Conservation (phyloP, 129 eudicot species). For the Scalesia atractyloides region DNA sequence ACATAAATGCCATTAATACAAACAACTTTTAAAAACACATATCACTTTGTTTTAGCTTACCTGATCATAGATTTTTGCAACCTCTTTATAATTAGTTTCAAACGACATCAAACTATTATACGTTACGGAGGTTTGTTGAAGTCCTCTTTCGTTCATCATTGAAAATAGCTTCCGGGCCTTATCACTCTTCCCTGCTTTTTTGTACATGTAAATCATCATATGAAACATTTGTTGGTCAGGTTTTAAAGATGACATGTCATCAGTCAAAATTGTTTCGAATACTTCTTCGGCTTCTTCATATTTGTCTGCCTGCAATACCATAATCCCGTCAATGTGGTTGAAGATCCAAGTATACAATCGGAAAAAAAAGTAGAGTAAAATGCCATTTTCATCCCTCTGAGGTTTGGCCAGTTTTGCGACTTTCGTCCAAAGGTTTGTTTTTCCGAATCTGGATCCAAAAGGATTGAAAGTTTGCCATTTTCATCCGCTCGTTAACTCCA, state of each 20-base stretch:
- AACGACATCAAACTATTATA: slow-evolving; percentile 93
- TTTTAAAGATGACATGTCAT: slow-evolving; percentile 54
- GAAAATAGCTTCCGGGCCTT: slow-evolving; percentile 80
- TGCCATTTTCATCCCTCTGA: too few relatives aligned
- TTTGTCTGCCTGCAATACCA: slow-evolving; percentile 72
- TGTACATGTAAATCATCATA: slow-evolving; percentile 97
- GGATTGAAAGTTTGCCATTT: too few relatives aligned
- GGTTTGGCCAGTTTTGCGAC: too few relatives aligned
- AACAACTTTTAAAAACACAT: neutral
- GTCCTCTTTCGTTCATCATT: slow-evolving; percentile 76
- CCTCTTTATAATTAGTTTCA: slow-evolving; percentile 87
- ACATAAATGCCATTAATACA: neutral
- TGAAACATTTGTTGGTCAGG: slow-evolving; percentile 98
- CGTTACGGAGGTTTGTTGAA: slow-evolving; percentile 68
- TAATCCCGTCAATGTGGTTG: slow-evolving; percentile 10
- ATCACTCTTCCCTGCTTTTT: slow-evolving; percentile 76
- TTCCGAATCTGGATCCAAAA: too few relatives aligned
- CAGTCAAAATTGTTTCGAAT: slow-evolving; percentile 66
- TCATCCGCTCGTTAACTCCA: too few relatives aligned
- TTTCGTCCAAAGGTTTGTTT: too few relatives aligned
- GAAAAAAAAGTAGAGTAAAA: neutral
- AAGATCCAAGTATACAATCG: slow-evolving; percentile 8
- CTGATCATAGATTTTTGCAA: slow-evolving; percentile 77
- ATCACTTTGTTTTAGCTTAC: slow-evolving; percentile 39
- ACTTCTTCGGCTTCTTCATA: slow-evolving; percentile 79